A percentile compares a stretch with the other conserved stretches of the same genome.
Conservation (phyloP, 352 stramenopile genomes). For the Phytophthora meadii region DNA sequence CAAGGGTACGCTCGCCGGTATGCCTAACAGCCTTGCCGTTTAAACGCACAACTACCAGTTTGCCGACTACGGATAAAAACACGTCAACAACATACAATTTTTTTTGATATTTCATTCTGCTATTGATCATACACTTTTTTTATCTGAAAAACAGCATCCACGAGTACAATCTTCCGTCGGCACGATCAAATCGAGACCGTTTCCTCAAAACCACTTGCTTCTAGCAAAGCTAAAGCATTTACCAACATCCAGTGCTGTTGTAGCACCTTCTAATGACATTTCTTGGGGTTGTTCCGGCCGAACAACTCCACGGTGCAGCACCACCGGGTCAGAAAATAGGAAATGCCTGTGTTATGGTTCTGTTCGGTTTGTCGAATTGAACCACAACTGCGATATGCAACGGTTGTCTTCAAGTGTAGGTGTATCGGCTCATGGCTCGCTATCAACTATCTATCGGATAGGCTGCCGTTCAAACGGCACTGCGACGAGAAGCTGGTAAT, state of each 20-base stretch:
- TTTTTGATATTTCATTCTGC: neutral
- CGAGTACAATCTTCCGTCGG: no score
- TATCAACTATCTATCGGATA: no score
- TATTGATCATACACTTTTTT: no score
- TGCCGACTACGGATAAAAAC: slow-evolving; percentile 3
- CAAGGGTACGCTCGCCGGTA: slow-evolving; percentile 5
- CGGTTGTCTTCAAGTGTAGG: neutral
- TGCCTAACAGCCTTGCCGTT: slow-evolving; percentile 9
- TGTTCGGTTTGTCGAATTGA: neutral
- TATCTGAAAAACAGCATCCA: no score
- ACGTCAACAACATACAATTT: slow-evolving; percentile 3
- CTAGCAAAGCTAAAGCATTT: neutral
- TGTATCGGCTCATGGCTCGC: slow-evolving; percentile 6
- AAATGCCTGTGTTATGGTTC: neutral
- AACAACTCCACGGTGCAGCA: neutral
- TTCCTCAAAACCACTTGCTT: slow-evolving; percentile 3
- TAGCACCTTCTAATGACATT: slow-evolving; percentile 1
- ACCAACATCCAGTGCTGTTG: neutral
- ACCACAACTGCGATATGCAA: neutral
- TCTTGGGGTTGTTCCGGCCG: slow-evolving; percentile 5
- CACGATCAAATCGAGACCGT: neutral
- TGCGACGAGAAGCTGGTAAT: no score
- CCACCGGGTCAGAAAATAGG: neutral
- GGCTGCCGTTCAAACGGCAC: no score
- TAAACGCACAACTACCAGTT: slow-evolving; percentile 5